Conservation (phyloP, 495 filamentous ascomycete genomes). For the Lichina pygmaea region DNA sequence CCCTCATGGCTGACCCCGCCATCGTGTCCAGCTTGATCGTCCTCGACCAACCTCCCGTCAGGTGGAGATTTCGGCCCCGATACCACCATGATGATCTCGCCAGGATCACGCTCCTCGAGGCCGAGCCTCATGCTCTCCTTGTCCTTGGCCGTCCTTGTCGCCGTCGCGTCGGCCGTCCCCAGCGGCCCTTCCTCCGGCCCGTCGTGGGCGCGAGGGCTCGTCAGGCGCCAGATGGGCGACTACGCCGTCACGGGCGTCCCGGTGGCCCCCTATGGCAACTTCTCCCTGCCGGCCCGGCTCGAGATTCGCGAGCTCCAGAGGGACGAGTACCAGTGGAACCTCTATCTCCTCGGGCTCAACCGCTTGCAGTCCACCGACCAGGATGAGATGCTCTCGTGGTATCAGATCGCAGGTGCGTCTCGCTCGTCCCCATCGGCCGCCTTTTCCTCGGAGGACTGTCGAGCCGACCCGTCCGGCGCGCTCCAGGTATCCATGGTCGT, state of each 20-base stretch:
- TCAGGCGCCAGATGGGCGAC: too few relatives aligned
- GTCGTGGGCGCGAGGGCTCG: too few relatives aligned
- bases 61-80: too few relatives aligned
- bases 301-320: slow-evolving; percentile 31
- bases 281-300: background rate
- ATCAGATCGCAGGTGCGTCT: slow-evolving; percentile 27
- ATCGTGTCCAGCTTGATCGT: too few relatives aligned
- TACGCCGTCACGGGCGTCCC: background rate
- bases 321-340: slow-evolving; percentile 26
- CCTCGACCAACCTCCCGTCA: too few relatives aligned
- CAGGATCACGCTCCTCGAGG: too few relatives aligned
- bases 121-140: too few relatives aligned
- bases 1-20: too few relatives aligned
- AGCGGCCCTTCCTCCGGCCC: too few relatives aligned
- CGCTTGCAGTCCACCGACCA: slow-evolving; percentile 27
- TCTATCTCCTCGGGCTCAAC: slow-evolving; percentile 27
- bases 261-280: background rate
- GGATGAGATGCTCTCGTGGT: slow-evolving; percentile 25
- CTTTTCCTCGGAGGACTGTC: background rate
- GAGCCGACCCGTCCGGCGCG: background rate
- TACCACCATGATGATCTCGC: too few relatives aligned
- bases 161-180: too few relatives aligned
- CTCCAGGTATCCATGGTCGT: slow-evolving; percentile 34
- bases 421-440: slow-evolving; percentile 3
- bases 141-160: too few relatives aligned